Evolutionary conservation across 2,329 filamentous ascomycete species (phyloP), one percentile per base, ranked within the genome.

Genomic region (Colletotrichum sojae): DNA sequence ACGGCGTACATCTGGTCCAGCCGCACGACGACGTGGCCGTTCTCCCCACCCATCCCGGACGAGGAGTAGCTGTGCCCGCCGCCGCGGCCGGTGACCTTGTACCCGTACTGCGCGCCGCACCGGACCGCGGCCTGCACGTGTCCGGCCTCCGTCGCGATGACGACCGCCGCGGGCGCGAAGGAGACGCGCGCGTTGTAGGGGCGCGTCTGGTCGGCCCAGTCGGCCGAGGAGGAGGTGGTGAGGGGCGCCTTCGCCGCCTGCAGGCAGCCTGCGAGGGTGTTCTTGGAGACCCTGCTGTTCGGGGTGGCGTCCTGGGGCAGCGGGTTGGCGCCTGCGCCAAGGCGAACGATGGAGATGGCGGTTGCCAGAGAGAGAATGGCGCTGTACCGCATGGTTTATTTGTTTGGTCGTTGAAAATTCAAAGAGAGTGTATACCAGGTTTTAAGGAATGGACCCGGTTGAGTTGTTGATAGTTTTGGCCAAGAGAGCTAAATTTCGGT

Each of bases 61-160:
- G 82, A 84, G 1, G 82, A 84, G 71, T 87, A 88, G 3, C 82
- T 85, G 74, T 88, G 86, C 4, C 85, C 86, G 36, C 85, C 85
- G 61, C 82, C 81, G 71, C 83, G 84, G 36, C 85, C 81, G 58
- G 83, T 84, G 15, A 86, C 83, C 74, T 84, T 85, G 65, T 85
- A 71, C 6, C 77, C 77, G n/a, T 77, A 73, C 67, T 80, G 70
- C 6, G 74, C 75, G 40, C 83, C 85, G 71, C 85, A 87, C 5
- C 76, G 73, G 6, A 88, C 82, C 6, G 84, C 83, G 63, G 82
- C 80, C 54, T 83, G 82, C 5, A 87, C 78, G 60, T 86, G 81
- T 58, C 82, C 75, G 51, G 76, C 73, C 3, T 80, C 83, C 4
- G 73, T 78, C 1, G 84, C 83, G 1, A 82, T 75, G 0, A 82